These are phyloP conservation scores for Salix dunnii DNA, from an alignment of 345 rosid genomes.

Conservation along the genomic window DNA sequence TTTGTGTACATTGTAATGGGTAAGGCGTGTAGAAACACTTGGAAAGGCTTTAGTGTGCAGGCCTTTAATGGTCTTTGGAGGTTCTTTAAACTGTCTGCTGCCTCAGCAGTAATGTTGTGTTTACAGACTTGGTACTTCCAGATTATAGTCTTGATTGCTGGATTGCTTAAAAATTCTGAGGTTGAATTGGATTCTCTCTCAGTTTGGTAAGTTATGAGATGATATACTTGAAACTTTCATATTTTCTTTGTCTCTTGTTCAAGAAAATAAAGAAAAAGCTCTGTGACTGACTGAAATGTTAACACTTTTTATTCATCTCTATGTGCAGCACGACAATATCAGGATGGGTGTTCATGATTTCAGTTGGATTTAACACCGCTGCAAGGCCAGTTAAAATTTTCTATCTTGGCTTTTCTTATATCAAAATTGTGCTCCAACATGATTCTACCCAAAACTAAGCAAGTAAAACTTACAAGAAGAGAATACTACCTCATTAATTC, in stretches of 20 bases:
- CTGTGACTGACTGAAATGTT: background rate
- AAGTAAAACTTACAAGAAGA: no score
- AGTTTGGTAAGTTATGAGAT: conserved; percentile 9
- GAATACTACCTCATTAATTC: no score
- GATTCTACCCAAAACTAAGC: no score
- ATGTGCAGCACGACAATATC: conserved; percentile 24
- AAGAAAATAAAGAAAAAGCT: background rate
- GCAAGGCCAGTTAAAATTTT: conserved; percentile 12
- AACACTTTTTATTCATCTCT: background rate
- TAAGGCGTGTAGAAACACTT: conserved; percentile 13
- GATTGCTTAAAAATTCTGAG: conserved; percentile 18
- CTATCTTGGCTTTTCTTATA: no score
- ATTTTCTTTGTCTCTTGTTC: background rate
- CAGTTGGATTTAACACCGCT: conserved; percentile 31
- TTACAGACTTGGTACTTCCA: conserved; percentile 30
- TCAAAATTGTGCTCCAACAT: no score
- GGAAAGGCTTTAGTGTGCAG: conserved; percentile 19
- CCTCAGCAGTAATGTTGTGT: conserved; percentile 29
- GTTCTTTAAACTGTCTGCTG: conserved; percentile 25
- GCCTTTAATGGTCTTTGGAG: conserved; percentile 20
- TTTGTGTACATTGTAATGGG: conserved; percentile 14
- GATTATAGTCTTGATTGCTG: conserved; percentile 24
- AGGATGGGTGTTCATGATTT: conserved; percentile 24
- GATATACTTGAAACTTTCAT: background rate
- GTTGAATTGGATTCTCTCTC: conserved; percentile 25